Conservation (phyloP, 108 stramenopile species). For the Cyclotella choctawhatcheeana region DNA sequence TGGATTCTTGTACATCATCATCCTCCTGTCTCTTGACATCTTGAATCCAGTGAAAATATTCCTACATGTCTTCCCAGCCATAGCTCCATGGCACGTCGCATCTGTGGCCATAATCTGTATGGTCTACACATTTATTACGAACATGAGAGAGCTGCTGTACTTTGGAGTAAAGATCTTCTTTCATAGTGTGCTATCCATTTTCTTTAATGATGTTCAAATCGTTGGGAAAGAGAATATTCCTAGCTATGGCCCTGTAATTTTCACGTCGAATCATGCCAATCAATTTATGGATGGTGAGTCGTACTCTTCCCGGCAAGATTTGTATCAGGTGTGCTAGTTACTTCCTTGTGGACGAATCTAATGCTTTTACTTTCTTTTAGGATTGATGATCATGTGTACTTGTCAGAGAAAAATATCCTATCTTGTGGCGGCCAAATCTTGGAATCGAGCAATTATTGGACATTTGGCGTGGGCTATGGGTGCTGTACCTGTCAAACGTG, state of each 20-base stretch:
- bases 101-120: constrained; percentile 62
- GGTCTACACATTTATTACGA: constrained; percentile 77
- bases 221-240: constrained; percentile 93
- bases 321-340: no score
- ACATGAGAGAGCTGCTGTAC: constrained; percentile 86
- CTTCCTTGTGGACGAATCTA: no score
- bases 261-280: constrained; percentile 96
- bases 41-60: constrained; percentile 95
- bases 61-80: constrained; percentile 77
- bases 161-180: constrained; percentile 85
- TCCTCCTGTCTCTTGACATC: constrained; percentile 84
- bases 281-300: constrained; percentile 98
- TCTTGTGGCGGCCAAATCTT: constrained; percentile 94
- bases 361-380: no score
- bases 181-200: constrained; percentile 85
- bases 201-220: constrained; percentile 89
- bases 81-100: constrained; percentile 86
- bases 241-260: constrained; percentile 91
- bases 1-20: constrained; percentile 75
- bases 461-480: constrained; percentile 93
- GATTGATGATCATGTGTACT: constrained; percentile 88
- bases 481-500: constrained; percentile 93
- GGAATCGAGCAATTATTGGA: constrained; percentile 88
- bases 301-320: no score
- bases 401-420: constrained; percentile 89